These are phyloP conservation scores for Trichoderma sp. DNA, from an alignment of 2,329 filamentous ascomycete species.

Conservation along the genomic window DNA sequence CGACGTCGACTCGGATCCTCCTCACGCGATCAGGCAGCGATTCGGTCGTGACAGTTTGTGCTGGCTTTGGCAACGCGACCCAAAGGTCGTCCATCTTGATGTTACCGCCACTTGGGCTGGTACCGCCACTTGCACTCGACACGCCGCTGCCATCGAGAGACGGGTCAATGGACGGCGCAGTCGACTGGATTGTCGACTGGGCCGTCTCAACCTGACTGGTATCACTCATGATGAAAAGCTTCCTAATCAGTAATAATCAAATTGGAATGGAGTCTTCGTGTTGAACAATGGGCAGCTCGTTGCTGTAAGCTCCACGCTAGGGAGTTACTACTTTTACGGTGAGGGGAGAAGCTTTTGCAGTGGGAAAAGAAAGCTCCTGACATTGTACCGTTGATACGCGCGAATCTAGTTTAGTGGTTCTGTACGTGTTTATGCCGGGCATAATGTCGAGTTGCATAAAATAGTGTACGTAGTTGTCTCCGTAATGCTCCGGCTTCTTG, in stretches of 20 bases:
- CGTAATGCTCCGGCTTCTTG: background rate
- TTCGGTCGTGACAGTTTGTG: slow-evolving; percentile 25
- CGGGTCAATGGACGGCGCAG: background rate
- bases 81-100: slow-evolving; percentile 23
- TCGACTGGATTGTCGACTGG: slow-evolving; percentile 2
- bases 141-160: background rate
- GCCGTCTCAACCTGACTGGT: background rate
- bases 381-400: slow-evolving; percentile 10
- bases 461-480: background rate
- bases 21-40: slow-evolving; percentile 42
- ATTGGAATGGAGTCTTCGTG: background rate
- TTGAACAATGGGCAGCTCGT: background rate
- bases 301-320: slow-evolving; percentile 12
- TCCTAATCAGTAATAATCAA: background rate
- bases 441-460: slow-evolving; percentile 10
- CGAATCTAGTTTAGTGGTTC: background rate
- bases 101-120: slow-evolving; percentile 4
- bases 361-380: slow-evolving; percentile 9
- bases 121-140: slow-evolving; percentile 7
- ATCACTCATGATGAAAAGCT: background rate
- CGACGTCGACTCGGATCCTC: slow-evolving; percentile 44
- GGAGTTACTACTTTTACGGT: slow-evolving; percentile 6
- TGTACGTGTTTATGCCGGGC: background rate
- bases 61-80: slow-evolving; percentile 21
- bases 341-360: background rate